Conservation (phyloP, 1,284 basidiomycete species). For the Chondrostereum purpureum region DNA sequence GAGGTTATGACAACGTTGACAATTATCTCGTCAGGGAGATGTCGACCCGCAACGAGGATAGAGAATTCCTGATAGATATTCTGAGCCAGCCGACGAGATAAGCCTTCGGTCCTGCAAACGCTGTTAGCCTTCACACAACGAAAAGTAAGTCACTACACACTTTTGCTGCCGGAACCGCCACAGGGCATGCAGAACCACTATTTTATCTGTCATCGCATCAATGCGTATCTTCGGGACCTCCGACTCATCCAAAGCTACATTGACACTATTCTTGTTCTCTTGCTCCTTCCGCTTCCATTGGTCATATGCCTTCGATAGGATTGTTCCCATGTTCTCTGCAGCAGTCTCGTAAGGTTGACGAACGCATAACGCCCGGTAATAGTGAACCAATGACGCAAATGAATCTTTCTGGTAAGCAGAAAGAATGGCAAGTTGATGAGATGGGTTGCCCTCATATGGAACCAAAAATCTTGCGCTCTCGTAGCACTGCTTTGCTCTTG, state of each 20-base stretch:
- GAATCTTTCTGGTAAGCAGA: constrained; percentile 78
- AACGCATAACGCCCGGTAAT: constrained; percentile 89
- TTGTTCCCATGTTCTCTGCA: constrained; percentile 74
- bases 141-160: constrained; percentile 35
- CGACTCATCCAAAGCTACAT: constrained; percentile 24
- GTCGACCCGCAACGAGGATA: constrained; percentile 56
- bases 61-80: constrained; percentile 48
- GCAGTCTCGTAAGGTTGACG: constrained; percentile 84
- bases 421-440: constrained; percentile 92
- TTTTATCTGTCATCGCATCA: constrained; percentile 62
- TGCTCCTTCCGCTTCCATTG: constrained; percentile 39
- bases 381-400: constrained; percentile 79
- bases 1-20: constrained; percentile 69
- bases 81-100: constrained; percentile 40
- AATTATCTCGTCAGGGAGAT: constrained; percentile 73
- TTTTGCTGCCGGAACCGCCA: constrained; percentile 58
- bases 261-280: constrained; percentile 22
- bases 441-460: constrained; percentile 84
- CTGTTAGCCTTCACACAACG: too few relatives aligned
- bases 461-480: constrained; percentile 75
- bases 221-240: constrained; percentile 39
- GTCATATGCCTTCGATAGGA: constrained; percentile 63
- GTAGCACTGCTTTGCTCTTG: constrained; percentile 75
- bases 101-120: constrained; percentile 33
- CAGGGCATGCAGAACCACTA: constrained; percentile 66